phyloP scores from a whole-genome alignment of 176 grass and related monocot species.

The Triticum turgidum region DNA sequence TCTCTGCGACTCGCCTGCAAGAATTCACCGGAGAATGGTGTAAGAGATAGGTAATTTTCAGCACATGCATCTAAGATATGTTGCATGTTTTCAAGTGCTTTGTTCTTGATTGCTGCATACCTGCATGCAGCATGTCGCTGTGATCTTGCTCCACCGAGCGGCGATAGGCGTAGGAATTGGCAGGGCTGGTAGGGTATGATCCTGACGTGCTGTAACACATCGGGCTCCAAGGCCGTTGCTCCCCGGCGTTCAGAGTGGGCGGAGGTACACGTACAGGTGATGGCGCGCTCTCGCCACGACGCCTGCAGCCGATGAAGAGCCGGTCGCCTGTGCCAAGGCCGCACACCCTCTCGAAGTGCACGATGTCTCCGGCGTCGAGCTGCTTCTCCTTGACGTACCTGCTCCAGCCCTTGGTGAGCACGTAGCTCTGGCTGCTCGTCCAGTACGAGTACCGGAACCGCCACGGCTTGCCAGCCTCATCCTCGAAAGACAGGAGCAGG shows the following conservation, averaged over 20 bases:
- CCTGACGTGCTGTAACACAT: conserved; percentile 56
- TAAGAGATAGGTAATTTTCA: conserved; percentile 3
- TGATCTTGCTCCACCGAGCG: conserved; percentile 37
- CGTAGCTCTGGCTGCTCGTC: conserved; percentile 80
- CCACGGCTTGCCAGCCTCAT: conserved; percentile 66
- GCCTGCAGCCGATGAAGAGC: conserved; percentile 71
- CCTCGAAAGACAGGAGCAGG: conserved; percentile 65
- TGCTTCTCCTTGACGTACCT: conserved; percentile 80
- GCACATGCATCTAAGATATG: neutral
- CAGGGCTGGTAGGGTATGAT: conserved; percentile 54
- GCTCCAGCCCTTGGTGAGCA: conserved; percentile 89
- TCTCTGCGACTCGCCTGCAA: conserved; percentile 31
- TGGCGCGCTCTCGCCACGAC: conserved; percentile 33
- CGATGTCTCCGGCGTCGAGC: conserved; percentile 64
- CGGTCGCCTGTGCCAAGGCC: conserved; percentile 36
- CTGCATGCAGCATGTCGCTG: conserved; percentile 46
- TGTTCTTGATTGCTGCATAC: conserved; percentile 33
- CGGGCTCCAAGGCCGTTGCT: conserved; percentile 62
- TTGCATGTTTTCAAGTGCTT: neutral
- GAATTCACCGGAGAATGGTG: conserved; percentile 10
- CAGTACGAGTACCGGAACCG: conserved; percentile 83
- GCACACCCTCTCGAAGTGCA: conserved; percentile 54
- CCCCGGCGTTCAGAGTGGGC: conserved; percentile 20
- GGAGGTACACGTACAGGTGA: conserved; percentile 22
- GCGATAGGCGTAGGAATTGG: conserved; percentile 41